Evolutionary conservation across 2,329 filamentous ascomycete genomes (phyloP), one percentile per base, ranked within the genome.

Genomic region (Pseudogymnoascus sp.): DNA sequence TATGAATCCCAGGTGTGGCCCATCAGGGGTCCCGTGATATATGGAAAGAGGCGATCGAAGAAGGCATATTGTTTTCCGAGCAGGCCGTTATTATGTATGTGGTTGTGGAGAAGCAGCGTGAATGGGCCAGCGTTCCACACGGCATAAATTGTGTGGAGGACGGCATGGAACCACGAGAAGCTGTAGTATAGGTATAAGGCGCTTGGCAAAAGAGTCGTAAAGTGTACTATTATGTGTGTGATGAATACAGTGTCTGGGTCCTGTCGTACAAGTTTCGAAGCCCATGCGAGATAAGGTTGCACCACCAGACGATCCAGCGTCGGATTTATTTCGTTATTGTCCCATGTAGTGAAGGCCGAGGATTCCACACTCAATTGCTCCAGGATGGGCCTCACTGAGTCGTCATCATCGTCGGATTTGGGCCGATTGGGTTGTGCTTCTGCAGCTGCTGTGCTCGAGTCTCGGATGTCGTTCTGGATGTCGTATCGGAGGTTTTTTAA

Each of bases 1-100:
- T 93, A 93, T 1, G 87, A 88, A 75, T 93, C 91, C 88, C 89
- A 92, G 0, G 89, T 92, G 71, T 93, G 90, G 9, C 90, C 90
- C 83, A 91, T 88, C 63, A 93, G 75, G 0, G 89, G 89, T 68
- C 92, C 88, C 9, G 85, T 78, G 42, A 93, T 74, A 71, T 91
- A 93, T 0, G 90, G 90, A 68, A 92, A 93, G 1, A 80, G 61
- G 5, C 75, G 72, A 70, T 93, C 90, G 64, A 93, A 74, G 31
- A 81, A 70, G 36, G 76, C 75, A 62, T 81, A 83, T 6, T 76
- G 72, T 69, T 82, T 83, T 23, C 78, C 75, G 37, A 93, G 75
- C 2, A 93, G 79, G 14, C 90, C 90, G 53, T 86, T 82, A 78
- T 86, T 86, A 72, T 93, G 90, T 68, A 93, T 93, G 73, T 93